A percentile compares a stretch with the other conserved stretches of the same genome.
phyloP scores from a whole-genome alignment of 2,329 filamentous ascomycete genomes.

The Alternaria incomplexa region DNA sequence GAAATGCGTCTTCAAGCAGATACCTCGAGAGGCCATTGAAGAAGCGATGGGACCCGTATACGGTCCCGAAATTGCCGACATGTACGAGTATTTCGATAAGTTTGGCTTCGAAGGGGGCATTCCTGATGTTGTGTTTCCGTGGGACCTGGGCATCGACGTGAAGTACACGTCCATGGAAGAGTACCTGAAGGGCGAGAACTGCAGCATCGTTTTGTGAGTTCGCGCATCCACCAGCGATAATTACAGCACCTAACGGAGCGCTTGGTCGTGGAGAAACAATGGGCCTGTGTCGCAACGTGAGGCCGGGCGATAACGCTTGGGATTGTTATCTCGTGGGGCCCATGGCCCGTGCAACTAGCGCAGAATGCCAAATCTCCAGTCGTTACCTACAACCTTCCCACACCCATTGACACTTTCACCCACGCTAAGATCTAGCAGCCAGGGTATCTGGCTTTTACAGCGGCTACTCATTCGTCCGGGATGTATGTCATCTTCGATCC shows the following conservation, averaged over 20 bases:
- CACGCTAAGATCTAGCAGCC: neutral
- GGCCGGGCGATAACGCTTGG: neutral
- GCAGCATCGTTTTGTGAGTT: slow-evolving; percentile 20
- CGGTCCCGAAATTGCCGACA: slow-evolving; percentile 41
- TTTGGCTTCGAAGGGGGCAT: slow-evolving; percentile 49
- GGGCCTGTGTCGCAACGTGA: neutral
- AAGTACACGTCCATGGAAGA: slow-evolving; percentile 32
- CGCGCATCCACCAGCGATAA: neutral
- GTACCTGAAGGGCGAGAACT: slow-evolving; percentile 34
- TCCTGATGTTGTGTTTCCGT: slow-evolving; percentile 37
- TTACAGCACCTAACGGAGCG: neutral
- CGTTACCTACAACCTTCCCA: neutral
- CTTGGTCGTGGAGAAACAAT: neutral
- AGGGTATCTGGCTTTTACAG: neutral
- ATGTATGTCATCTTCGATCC: neutral
- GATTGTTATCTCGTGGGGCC: neutral
- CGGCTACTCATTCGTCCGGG: neutral
- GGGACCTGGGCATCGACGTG: slow-evolving; percentile 28
- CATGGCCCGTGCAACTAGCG: neutral
- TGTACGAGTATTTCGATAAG: slow-evolving; percentile 42
- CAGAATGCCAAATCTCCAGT: neutral
- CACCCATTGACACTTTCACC: neutral
- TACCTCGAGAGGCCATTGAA: slow-evolving; percentile 23
- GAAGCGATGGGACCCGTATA: slow-evolving; percentile 25
- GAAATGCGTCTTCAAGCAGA: slow-evolving; percentile 21